Base-by-base conservation (phyloP, 2,329 filamentous ascomycete species). In the Chalaropsis thielavioides region DNA sequence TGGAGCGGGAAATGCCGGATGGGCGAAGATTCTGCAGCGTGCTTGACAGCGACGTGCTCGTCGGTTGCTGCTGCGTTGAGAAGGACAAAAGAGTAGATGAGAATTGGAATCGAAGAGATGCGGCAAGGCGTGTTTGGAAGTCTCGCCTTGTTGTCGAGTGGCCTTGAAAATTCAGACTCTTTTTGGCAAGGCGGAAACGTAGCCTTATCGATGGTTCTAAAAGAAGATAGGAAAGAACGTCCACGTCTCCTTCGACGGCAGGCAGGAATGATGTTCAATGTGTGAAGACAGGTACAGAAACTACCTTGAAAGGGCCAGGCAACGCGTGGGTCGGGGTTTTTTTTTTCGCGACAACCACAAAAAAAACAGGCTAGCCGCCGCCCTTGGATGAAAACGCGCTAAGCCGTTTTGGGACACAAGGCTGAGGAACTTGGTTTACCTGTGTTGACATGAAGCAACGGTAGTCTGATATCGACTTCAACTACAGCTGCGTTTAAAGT, bases 321-420 rank as follows among this genome's bases (percentile, higher is more conserved):
- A 67, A 71, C 70, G 70, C 72, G 73, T 72, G 74, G 72, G 71
- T 72, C 54, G 54, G 24, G n/a, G n/a, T n/a, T 58, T 58, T 58
- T 35, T 51, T 74, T 75, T 75, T 75, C 73, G 74, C 72, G 60
- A 62, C 60, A 27, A 31, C 40, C 38, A 62, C 24, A 62, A 59
- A 59, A 59, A 61, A 62, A 62, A 62, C 22, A 62, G 41, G 60
- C 49, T 51, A 66, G 54, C 62, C 38, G 54, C 62, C 38, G 24
- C 49, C 58, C 40, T 46, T 56, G 22, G 22, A 19, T 15, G 13
- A 61, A 4, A 3, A 61, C 64, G 67, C 73, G 71, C 74, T 75
- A 75, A 66, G 63, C 74, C 74, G 31, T 63, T 72, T 74, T 69
- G 31, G 69, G 74, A 66, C 62, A 68, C 72, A 74, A 73, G 72